A percentile compares a stretch with the other conserved stretches of the same genome.
Conservation (phyloP, 2,329 filamentous ascomycete species). For the Penicillium brasilianum region DNA sequence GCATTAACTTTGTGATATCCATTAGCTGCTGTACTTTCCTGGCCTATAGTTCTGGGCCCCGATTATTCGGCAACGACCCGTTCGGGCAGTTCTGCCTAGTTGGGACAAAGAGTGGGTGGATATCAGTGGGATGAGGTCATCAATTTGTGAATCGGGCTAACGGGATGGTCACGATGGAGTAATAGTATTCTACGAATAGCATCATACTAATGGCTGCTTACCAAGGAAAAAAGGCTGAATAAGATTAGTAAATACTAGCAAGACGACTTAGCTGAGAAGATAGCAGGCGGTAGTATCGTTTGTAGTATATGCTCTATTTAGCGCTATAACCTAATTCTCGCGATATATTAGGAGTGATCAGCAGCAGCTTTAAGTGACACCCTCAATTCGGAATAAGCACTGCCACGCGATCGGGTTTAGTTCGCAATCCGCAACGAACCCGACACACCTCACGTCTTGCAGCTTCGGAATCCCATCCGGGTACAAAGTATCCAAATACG, state of each 20-base stretch:
- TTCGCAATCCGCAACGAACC: background rate
- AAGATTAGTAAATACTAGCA: too few species aligned
- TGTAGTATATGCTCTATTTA: too few species aligned
- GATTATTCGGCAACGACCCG: background rate
- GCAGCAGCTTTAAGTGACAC: too few species aligned
- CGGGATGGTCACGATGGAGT: background rate
- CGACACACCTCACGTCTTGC: background rate
- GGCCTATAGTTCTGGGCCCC: too few species aligned
- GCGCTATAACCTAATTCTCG: too few species aligned
- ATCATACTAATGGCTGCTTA: background rate
- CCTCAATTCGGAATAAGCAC: background rate
- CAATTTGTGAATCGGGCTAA: background rate
- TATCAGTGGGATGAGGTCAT: background rate
- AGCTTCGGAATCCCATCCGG: background rate
- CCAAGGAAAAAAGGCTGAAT: too few species aligned
- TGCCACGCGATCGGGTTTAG: background rate
- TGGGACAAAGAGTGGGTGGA: background rate
- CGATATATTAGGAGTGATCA: too few species aligned
- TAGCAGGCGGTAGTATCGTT: too few species aligned
- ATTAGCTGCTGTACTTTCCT: too few species aligned
- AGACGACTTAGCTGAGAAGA: too few species aligned
- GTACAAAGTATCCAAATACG: background rate
- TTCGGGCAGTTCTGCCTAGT: conserved; percentile 3
- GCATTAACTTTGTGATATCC: too few species aligned
- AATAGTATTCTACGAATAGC: background rate